Evolutionary conservation across 257 asterid genomes (phyloP), one percentile per base, ranked within the genome.

Genomic region (Hygrophila difformis): DNA sequence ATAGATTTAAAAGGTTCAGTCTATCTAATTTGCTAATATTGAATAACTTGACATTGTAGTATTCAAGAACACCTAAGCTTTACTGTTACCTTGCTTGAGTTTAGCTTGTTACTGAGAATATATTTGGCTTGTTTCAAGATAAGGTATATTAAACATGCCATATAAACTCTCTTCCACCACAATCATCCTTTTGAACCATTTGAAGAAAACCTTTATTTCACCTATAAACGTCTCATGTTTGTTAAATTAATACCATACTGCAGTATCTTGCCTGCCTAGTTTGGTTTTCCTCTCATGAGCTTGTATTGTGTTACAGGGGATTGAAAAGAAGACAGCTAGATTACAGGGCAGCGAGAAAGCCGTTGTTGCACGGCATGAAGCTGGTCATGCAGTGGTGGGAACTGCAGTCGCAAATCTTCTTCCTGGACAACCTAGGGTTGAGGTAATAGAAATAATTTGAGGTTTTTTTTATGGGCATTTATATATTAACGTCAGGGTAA

Each of bases 361-460:
- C 44, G 97, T 82, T 65, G 95, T 91, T 66, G 97, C 99, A 36
- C 72, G 97, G 44, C 99, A 91, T 70, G 99, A 91, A 74, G 97
- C 92, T 66, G 99, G 99, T 46, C 99, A 91, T 59, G 99, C 99
- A 14, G 95, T 91, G 35, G 97, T 91, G 40, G 99, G 97, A 49
- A 91, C 97, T 40, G 99, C 96, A 51, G 95, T 91, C 59, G 99
- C 99, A 41, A 86, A 77, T 73, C 97, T 91, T 65, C 87, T 91
- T 58, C 55, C 93, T 41, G 94, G 94, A 39, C 99, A 91, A 71
- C 94, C 97, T 20, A 84, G 97, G 22, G 99, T 91, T 55, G 94
- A 82, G 99, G 99, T 86, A 84, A 51, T 44, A 16, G 17, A 39
- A 39, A 36, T 47, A 35, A 31, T 15, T 46, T 15, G 51, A 34